Percentiles rank a stretch among this genome's conserved stretches.
Conservation (phyloP, 2,329 filamentous ascomycete genomes). For the Davidsoniella eucalypti region DNA sequence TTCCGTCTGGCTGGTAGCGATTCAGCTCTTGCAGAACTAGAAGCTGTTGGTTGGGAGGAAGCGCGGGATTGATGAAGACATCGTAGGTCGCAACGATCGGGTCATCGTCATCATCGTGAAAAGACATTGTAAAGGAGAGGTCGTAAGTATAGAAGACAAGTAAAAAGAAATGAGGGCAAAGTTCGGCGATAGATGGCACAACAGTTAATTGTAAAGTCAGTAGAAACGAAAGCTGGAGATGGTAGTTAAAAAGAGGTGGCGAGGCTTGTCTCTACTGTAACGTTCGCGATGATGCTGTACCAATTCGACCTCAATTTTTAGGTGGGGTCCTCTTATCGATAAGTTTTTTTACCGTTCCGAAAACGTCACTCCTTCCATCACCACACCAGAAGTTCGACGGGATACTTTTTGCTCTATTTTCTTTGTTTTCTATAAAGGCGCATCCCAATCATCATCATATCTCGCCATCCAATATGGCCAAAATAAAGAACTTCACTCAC, state of each 20-base stretch:
- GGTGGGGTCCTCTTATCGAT: constrained; percentile 10
- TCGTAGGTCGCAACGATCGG: constrained; percentile 63
- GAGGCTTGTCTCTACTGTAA: not conserved
- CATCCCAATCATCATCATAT: not conserved
- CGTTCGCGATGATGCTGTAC: not conserved
- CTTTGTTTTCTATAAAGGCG: not conserved
- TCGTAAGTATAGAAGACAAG: not conserved
- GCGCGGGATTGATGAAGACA: constrained; percentile 66
- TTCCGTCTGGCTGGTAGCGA: constrained; percentile 41
- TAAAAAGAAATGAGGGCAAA: no score
- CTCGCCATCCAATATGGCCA: constrained; percentile 2
- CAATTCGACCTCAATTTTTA: not conserved
- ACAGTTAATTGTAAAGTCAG: no score
- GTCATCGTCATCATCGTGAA: constrained; percentile 33
- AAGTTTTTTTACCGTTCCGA: constrained; percentile 1
- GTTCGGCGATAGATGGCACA: not conserved
- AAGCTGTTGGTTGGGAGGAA: constrained; percentile 45
- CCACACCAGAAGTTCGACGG: not conserved
- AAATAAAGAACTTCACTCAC: constrained; percentile 12
- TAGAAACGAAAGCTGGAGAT: not conserved
- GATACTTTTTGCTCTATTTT: not conserved
- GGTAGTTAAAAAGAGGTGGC: not conserved
- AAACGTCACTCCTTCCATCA: not conserved
- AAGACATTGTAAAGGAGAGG: constrained; percentile 7
- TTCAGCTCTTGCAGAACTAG: constrained; percentile 85